A percentile compares a stretch with the other conserved stretches of the same genome.
phyloP scores from a whole-genome alignment of 805 yeast species.

The Candida silvatica region DNA sequence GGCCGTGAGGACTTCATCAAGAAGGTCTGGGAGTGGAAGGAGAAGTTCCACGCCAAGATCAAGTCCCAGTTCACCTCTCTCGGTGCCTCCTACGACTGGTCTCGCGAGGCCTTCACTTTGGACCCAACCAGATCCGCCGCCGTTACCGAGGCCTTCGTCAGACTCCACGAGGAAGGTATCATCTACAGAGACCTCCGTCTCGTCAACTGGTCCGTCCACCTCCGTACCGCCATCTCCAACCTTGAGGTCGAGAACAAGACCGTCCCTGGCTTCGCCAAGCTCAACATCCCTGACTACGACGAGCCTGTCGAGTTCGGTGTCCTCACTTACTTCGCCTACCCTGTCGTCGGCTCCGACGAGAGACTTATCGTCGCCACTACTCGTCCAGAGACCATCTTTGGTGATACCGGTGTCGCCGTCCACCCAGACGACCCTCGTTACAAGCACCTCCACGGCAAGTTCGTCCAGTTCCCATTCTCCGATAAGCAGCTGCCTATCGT shows the following conservation, averaged over 20 bases:
- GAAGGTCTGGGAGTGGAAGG: conserved; percentile 98
- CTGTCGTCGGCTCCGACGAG: conserved; percentile 79
- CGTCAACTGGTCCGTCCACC: conserved; percentile 93
- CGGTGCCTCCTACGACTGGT: conserved; percentile 98
- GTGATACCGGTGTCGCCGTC: conserved; percentile 97
- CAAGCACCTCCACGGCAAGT: conserved; percentile 91
- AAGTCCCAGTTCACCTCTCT: conserved; percentile 74
- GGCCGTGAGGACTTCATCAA: conserved; percentile 87
- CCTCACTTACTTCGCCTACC: conserved; percentile 90
- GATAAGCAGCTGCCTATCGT: conserved; percentile 81
- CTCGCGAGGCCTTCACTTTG: conserved; percentile 88
- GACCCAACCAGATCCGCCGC: conserved; percentile 70
- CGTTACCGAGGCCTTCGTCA: conserved; percentile 86
- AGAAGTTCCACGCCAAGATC: conserved; percentile 80
- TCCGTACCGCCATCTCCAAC: conserved; percentile 93
- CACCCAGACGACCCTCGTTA: conserved; percentile 94
- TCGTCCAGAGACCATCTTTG: conserved; percentile 97
- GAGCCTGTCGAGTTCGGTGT: conserved; percentile 94
- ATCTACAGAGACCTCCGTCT: conserved; percentile 90
- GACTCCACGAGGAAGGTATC: conserved; percentile 88
- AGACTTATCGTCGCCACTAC: conserved; percentile 91
- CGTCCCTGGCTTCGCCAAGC: conserved; percentile 68
- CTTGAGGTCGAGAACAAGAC: conserved; percentile 94
- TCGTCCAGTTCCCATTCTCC: conserved; percentile 81
- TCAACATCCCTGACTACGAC: conserved; percentile 86